Evolutionary conservation across 306 rosid species (phyloP).

Genomic region (Hylodesmum podocarpum): DNA sequence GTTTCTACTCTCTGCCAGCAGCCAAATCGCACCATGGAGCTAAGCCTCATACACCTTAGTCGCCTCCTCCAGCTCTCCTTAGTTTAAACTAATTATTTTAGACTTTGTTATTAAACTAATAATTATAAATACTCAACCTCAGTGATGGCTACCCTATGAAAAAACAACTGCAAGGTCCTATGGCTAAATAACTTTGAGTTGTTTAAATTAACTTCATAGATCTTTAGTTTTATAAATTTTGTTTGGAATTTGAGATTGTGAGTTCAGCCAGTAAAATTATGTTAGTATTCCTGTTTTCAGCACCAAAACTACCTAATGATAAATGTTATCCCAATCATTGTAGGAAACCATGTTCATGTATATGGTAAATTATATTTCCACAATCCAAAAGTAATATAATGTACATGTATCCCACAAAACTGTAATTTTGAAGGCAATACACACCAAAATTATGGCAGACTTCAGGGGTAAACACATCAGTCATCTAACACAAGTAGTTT

Average conservation of each 20-base stretch:
- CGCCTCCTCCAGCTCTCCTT: background rate
- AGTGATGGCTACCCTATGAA: background rate
- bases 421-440: constrained; percentile 4
- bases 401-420: background rate
- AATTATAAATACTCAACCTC: constrained; percentile 1
- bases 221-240: background rate
- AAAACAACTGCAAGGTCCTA: background rate
- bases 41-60: background rate
- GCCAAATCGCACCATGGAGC: background rate
- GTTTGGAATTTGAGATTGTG: constrained; percentile 34
- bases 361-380: background rate
- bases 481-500: background rate
- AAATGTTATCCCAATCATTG: background rate
- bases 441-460: background rate
- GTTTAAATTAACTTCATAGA: constrained; percentile 1
- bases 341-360: constrained; percentile 17
- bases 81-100: background rate
- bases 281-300: background rate
- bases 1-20: background rate
- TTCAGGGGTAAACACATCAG: background rate
- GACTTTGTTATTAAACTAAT: background rate
- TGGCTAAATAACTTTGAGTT: background rate
- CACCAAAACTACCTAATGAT: background rate
- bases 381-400: background rate
- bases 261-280: background rate